phyloP scores from a whole-genome alignment of 352 stramenopile genomes.

The Phytopythium delawarense region DNA sequence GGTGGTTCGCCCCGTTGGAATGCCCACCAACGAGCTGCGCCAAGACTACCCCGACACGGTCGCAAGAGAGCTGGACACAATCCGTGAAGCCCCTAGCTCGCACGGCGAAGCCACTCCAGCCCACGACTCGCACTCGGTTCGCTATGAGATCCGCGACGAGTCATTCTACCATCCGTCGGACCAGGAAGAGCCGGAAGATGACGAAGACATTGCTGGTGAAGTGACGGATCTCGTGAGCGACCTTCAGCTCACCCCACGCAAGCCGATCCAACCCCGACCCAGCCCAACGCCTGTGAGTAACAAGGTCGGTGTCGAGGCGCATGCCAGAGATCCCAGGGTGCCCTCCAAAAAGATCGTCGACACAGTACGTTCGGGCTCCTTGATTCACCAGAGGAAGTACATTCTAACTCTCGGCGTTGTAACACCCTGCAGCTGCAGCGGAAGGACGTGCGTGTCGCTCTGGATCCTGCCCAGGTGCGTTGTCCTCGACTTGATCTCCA shows the following conservation, averaged over 20 bases:
- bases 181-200: not conserved
- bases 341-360: not conserved
- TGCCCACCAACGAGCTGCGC: conserved; percentile 13
- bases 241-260: not conserved
- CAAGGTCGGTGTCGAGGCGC: not conserved
- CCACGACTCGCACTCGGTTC: not conserved
- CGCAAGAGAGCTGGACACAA: conserved; percentile 26
- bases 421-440: conserved; percentile 12
- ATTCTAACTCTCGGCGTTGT: not conserved
- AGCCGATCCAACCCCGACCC: not conserved
- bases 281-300: not conserved
- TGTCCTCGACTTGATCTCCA: not conserved
- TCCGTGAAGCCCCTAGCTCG: conserved; percentile 22
- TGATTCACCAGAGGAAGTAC: too few relatives aligned
- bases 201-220: not conserved
- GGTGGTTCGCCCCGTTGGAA: conserved; percentile 19
- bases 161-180: not conserved
- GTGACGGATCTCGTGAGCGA: not conserved
- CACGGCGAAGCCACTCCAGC: not conserved
- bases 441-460: conserved; percentile 20
- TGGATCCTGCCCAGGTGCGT: conserved; percentile 26
- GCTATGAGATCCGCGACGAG: not conserved
- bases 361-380: not conserved
- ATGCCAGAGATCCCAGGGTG: not conserved
- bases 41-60: conserved; percentile 19